Conservation (phyloP, 2,329 filamentous ascomycete species). For the Stachybotrys chartarum region DNA sequence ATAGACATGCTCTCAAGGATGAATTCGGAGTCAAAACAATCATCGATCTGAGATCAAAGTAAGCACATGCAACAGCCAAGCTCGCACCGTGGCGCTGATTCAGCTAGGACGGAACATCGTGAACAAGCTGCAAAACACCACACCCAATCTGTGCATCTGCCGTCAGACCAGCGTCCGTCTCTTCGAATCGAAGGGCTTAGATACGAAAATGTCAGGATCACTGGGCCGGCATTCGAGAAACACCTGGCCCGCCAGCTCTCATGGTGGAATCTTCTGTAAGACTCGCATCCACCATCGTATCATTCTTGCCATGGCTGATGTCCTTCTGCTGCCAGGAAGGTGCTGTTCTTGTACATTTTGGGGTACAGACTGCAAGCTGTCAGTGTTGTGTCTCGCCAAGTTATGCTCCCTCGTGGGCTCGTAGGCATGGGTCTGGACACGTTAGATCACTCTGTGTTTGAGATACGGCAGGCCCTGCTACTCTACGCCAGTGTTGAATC, state of each 20-base stretch:
- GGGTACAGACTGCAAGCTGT: slow-evolving; percentile 66
- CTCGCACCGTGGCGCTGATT: not conserved
- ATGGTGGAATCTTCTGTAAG: slow-evolving; percentile 58
- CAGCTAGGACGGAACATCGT: slow-evolving; percentile 60
- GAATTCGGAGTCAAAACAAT: slow-evolving; percentile 62
- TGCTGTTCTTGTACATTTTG: slow-evolving; percentile 55
- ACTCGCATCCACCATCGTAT: not conserved
- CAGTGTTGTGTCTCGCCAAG: slow-evolving; percentile 58
- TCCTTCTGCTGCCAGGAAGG: slow-evolving; percentile 14
- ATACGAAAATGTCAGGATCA: slow-evolving; percentile 66
- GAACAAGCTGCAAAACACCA: slow-evolving; percentile 58
- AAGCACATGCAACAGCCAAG: slow-evolving; percentile 11
- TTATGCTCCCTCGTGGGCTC: slow-evolving; percentile 67
- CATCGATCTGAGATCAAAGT: slow-evolving; percentile 75
- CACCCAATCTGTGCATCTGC: slow-evolving; percentile 15
- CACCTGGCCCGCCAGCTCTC: slow-evolving; percentile 61
- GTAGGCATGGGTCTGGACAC: slow-evolving; percentile 63
- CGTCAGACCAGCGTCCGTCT: slow-evolving; percentile 17
- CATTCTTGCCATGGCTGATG: not conserved
- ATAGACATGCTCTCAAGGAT: slow-evolving; percentile 52
- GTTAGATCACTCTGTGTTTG: slow-evolving; percentile 57
- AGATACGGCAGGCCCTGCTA: slow-evolving; percentile 40
- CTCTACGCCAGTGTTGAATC: slow-evolving; percentile 24
- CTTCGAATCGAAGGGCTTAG: slow-evolving; percentile 55
- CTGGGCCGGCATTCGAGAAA: slow-evolving; percentile 63